Evolutionary conservation across 352 stramenopile genomes (phyloP), one percentile per base, ranked within the genome.

Genomic region (Phytophthora europaea): DNA sequence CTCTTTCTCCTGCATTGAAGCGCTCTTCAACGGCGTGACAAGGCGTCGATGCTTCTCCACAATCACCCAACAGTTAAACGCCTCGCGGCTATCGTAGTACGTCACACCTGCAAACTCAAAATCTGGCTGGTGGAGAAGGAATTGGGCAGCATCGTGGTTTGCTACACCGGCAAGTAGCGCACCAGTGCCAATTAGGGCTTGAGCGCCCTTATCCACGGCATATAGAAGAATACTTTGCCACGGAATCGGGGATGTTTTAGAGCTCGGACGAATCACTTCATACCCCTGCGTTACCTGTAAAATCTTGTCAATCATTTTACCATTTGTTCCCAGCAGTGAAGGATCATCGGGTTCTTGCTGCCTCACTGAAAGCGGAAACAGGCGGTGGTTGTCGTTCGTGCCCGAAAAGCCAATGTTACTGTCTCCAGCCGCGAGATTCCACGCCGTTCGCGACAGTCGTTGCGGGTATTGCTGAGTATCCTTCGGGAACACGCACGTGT

Each of bases 381-480:
- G 56, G 0, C 76, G 77, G 16, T 97, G 89, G 33, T 93, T 97
- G 66, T 98, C 92, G 63, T 98, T 98, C 12, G 92, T 98, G 0
- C 92, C 94, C 0, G 90, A 98, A 61, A 98, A 97, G 4, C 93
- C 93, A 23, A 97, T 79, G 22, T 84, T 85, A 0, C 68, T 75
- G 1, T 76, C 58, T 0, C 90, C 91, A 16, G 84, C 64, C 12
- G 87, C 89, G 28, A 98, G 63, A 72, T 98, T 84, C 91, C 92
- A 98, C 13, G 92, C 78, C 15, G 79, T 97, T 58, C 88, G 74
- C 8, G 79, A 84, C 2, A 98, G 67, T 0, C 89, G 80, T 4
- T 88, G 60, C n/a, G 85, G 83, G 64, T 91, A 98, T 65, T 97
- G 90, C 10, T 87, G 73, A 6, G 78, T 97, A 59, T 98, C 93